Percentiles rank a stretch among this genome's conserved stretches.
Evolutionary conservation across 2,329 filamentous ascomycete species (phyloP).

Genomic region (Hypomyces rosellus): DNA sequence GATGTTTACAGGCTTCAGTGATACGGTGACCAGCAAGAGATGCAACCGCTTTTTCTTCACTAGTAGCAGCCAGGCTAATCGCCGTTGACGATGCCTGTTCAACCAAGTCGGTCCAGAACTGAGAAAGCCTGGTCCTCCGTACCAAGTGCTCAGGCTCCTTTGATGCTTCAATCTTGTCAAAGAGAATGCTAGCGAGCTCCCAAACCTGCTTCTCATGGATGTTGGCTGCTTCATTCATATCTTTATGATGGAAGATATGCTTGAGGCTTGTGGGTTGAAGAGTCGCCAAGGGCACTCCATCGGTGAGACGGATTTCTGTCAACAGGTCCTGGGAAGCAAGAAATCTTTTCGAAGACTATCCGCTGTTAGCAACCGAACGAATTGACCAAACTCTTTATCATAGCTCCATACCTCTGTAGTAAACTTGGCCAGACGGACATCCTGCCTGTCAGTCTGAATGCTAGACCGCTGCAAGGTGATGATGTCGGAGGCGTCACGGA

Average conservation of each 20-base stretch:
- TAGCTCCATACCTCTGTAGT: slow-evolving; percentile 42
- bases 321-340: slow-evolving; percentile 49
- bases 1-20: slow-evolving; percentile 72
- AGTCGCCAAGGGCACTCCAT: slow-evolving; percentile 55
- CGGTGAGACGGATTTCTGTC: slow-evolving; percentile 46
- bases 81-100: slow-evolving; percentile 50
- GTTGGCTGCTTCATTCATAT: slow-evolving; percentile 37
- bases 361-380: slow-evolving; percentile 11
- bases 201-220: slow-evolving; percentile 71
- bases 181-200: slow-evolving; percentile 81
- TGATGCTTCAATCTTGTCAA: slow-evolving; percentile 56
- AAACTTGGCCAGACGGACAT: slow-evolving; percentile 60
- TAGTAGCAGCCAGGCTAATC: slow-evolving; percentile 52
- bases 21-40: slow-evolving; percentile 73
- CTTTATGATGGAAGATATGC: slow-evolving; percentile 35
- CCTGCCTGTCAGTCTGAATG: slow-evolving; percentile 56
- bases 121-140: slow-evolving; percentile 60
- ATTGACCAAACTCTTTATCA: not conserved
- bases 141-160: slow-evolving; percentile 33
- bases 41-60: slow-evolving; percentile 79
- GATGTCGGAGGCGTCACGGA: slow-evolving; percentile 22
- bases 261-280: slow-evolving; percentile 33
- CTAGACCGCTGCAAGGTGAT: slow-evolving; percentile 33
- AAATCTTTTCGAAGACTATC: slow-evolving; percentile 49
- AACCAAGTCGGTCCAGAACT: slow-evolving; percentile 61